These are phyloP conservation scores for Gossypium stocksii DNA, from an alignment of 345 rosid species.

Conservation along the genomic window DNA sequence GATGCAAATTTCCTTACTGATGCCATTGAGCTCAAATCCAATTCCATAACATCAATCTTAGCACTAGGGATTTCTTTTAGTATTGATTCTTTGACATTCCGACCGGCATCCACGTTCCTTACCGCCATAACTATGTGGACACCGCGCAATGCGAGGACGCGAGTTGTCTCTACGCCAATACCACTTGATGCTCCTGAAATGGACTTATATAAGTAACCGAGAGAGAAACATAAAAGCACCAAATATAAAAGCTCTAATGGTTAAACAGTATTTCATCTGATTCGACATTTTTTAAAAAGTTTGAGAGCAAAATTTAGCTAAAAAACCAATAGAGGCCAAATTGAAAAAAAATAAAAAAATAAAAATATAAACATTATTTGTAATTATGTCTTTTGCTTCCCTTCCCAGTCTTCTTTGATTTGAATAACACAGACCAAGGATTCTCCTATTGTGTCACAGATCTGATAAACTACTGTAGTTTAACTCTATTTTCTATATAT, in stretches of 20 bases:
- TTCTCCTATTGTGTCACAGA: background rate
- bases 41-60: slow-evolving; percentile 62
- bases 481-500: background rate
- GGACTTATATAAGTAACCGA: background rate
- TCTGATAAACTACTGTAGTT: background rate
- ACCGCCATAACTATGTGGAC: slow-evolving; percentile 66
- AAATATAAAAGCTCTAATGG: background rate
- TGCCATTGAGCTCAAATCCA: slow-evolving; percentile 71
- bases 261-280: no score
- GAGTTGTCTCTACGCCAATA: slow-evolving; percentile 59
- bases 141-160: slow-evolving; percentile 73
- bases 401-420: background rate
- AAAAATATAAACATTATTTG: background rate
- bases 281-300: no score
- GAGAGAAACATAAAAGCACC: no score
- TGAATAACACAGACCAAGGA: background rate
- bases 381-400: background rate
- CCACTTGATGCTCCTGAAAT: slow-evolving; percentile 77
- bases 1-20: slow-evolving; percentile 58
- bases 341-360: background rate
- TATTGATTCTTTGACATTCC: slow-evolving; percentile 50
- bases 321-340: background rate
- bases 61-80: slow-evolving; percentile 47
- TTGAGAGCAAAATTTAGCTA: background rate
- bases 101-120: slow-evolving; percentile 56